Evolutionary conservation across 1,284 basidiomycete species (phyloP), one percentile per base, ranked within the genome.

Genomic region (Heterobasidion occidentale): DNA sequence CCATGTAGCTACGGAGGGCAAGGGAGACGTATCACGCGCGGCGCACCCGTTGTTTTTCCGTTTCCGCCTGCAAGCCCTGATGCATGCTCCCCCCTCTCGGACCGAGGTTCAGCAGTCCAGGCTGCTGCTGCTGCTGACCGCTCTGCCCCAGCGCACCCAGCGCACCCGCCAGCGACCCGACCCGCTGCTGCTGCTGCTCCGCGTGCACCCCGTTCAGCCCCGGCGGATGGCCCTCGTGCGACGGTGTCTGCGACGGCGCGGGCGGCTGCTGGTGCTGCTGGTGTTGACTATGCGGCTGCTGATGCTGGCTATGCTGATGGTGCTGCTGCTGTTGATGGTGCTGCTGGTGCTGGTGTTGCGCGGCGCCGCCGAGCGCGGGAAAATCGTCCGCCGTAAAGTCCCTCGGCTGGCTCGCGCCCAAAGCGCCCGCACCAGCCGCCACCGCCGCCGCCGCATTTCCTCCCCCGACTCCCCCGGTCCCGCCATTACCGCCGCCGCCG

Each of bases 341-440:
- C 0, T 27, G 27, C 27, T 27, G 27, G 27, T 27, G 72, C 52
- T 64, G 70, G 33, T 69, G 61, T 36, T 70, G 63, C 15, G 56
- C 61, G 54, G 81, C 80, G 45, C 85, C 86, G 33, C 89, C 85
- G 33, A 91, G 72, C n/a, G 88, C 89, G 48, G 88, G 88, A 67
- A 91, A 91, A 70, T 91, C 88, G 63, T 91, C 89, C 50, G 84
- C 80, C 34, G 85, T 86, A 62, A 91, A 88, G 69, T 90, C 88
- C 68, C 86, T 75, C 56, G 76, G 70, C 62, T 80, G 81, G 59
- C 65, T 75, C 54, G 68, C 68, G 47, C 66, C 71, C 27, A 68
- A 64, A 50, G 74, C 74, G 42, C 67, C 67, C 56, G 67, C 46
- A 2, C 12, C 46, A 17, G 19, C 19, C 19, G 19, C 19, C 19